Base-by-base conservation (phyloP, 805 yeast genomes). In the Maudiozyma turicensis region DNA sequence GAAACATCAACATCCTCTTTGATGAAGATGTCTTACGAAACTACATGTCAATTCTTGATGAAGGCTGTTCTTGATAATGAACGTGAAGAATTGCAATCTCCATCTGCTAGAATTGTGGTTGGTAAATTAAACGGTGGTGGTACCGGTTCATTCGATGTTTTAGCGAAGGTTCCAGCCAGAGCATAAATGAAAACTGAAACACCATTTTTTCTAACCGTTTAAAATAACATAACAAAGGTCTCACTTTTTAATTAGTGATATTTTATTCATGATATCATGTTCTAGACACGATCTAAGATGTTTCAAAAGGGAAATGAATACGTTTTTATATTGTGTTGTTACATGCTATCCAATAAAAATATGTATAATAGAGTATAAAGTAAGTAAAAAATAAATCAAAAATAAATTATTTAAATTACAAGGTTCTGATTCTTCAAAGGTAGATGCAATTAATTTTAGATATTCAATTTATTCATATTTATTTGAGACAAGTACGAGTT, bases 21-120 rank as follows among this genome's bases (percentile, higher is more conserved):
- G 74, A 84, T 88, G 90, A 93, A 93, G 75, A 93, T 93, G 99
- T 88, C 96, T 49, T 93, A 89, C 69, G 99, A 93, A 72, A 93
- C 99, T 43, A 93, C 99, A 1, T 89, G 96, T 73, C 95, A 87
- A 70, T 93, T 93, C 76, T 76, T 93, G 66, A 93, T 97, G 47
- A 88, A 89, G 73, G 96, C 98, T 7, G 98, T 93, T 45, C 74
- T 93, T 64, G 93, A 91, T 58, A 87, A 91, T 52, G 96, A 87
- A 54, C 75, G 83, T 59, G 99, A 93, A 70, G 82, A 81, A 54
- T 72, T 93, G 60, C 88, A 87, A 57, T 80, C 89, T 52, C 99
- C 99, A 14, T 85, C 95, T 40, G 95, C 99, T 28, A 77, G 95
- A 60, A 80, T 93, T 56, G 99, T 93, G 41, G 66, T 90, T 64